Evolutionary conservation across 805 yeast genomes (phyloP).

Genomic region (Nakazawaea laoshanensis): DNA sequence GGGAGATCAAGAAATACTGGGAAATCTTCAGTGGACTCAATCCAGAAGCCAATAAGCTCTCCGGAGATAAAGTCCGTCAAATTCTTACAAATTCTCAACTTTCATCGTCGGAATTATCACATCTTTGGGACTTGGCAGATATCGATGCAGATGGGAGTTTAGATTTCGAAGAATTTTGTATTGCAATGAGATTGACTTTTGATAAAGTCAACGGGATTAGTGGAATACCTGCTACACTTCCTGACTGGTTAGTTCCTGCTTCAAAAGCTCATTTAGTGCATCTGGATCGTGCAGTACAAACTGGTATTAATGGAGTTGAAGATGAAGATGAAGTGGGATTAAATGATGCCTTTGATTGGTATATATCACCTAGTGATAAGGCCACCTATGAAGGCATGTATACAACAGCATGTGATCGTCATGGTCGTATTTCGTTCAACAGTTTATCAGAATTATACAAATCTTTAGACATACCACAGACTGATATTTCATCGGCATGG

Average conservation of each 20-base stretch:
- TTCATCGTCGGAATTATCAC: conserved; percentile 65
- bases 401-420: conserved; percentile 62
- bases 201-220: conserved; percentile 65
- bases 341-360: conserved; percentile 85
- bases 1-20: conserved; percentile 98
- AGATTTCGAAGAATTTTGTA: conserved; percentile 97
- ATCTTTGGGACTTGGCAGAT: conserved; percentile 88
- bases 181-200: conserved; percentile 91
- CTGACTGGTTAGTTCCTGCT: conserved; percentile 90
- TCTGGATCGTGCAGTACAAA: conserved; percentile 62
- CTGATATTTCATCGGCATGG: conserved; percentile 90
- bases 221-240: conserved; percentile 63
- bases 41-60: conserved; percentile 71
- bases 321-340: conserved; percentile 58
- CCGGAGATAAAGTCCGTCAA: conserved; percentile 78
- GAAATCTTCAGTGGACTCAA: conserved; percentile 87
- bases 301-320: conserved; percentile 23
- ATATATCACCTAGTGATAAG: conserved; percentile 84
- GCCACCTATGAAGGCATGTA: conserved; percentile 72
- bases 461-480: conserved; percentile 69
- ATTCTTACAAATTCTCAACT: conserved; percentile 87
- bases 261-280: conserved; percentile 78
- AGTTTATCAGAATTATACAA: conserved; percentile 61
- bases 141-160: conserved; percentile 86
- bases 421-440: conserved; percentile 73